Evolutionary conservation across 495 filamentous ascomycete species (phyloP).

Genomic region (Hypomontagnella monticulosa): DNA sequence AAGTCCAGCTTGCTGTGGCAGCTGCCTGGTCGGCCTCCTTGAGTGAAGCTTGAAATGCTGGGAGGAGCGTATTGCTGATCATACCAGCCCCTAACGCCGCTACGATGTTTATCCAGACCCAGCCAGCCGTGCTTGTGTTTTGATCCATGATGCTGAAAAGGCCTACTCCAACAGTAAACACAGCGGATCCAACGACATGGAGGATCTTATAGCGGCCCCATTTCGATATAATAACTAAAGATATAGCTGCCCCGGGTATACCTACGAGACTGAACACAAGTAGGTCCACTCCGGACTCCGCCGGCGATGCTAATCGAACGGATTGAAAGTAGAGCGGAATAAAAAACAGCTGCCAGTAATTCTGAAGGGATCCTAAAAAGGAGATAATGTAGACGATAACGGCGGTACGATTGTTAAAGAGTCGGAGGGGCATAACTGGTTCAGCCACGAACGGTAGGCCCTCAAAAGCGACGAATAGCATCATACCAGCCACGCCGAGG

Average conservation of each 20-base stretch:
- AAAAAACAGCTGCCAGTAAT: slow-evolving; percentile 55
- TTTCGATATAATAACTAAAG: slow-evolving; percentile 50
- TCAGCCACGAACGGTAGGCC: slow-evolving; percentile 26
- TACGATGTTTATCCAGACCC: slow-evolving; percentile 45
- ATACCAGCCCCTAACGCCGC: slow-evolving; percentile 47
- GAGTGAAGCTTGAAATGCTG: slow-evolving; percentile 52
- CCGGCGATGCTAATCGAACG: slow-evolving; percentile 44
- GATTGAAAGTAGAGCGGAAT: slow-evolving; percentile 61
- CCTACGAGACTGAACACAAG: slow-evolving; percentile 49
- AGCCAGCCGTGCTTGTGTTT: slow-evolving; percentile 44
- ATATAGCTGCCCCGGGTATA: slow-evolving; percentile 47
- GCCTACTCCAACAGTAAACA: slow-evolving; percentile 54
- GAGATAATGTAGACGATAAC: slow-evolving; percentile 35
- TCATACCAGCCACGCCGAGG: slow-evolving; percentile 37
- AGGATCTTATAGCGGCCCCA: slow-evolving; percentile 58
- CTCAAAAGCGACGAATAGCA: slow-evolving; percentile 40
- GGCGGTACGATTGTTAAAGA: slow-evolving; percentile 47
- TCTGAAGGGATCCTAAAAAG: slow-evolving; percentile 38
- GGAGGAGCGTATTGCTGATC: slow-evolving; percentile 46
- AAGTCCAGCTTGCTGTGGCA: slow-evolving; percentile 56
- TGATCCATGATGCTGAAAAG: slow-evolving; percentile 52
- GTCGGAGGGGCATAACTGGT: slow-evolving; percentile 43
- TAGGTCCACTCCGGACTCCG: slow-evolving; percentile 51
- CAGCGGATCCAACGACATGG: slow-evolving; percentile 50
- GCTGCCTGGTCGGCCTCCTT: slow-evolving; percentile 51